A percentile compares a stretch with the other conserved stretches of the same genome.
Evolutionary conservation across 768 basidiomycete species (phyloP).

Genomic region (Cystobasidium tubakii): DNA sequence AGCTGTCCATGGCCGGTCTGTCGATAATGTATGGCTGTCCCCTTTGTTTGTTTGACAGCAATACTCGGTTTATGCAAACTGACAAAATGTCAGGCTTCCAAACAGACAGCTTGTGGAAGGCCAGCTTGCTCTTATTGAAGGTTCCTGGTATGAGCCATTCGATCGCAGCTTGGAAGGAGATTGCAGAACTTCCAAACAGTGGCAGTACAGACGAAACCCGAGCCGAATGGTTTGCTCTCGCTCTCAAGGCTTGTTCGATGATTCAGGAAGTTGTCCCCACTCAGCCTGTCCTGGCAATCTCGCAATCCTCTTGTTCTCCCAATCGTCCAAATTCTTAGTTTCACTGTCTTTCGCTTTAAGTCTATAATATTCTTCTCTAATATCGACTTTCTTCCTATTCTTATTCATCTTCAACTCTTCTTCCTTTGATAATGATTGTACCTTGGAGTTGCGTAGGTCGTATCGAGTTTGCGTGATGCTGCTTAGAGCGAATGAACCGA

Average conservation of each 20-base stretch:
- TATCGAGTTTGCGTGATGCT: constrained; percentile 84
- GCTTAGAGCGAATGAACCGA: constrained; percentile 74
- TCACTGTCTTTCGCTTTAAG: constrained; percentile 57
- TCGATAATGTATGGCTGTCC: too few species aligned
- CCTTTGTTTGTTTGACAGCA: too few species aligned
- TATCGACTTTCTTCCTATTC: constrained; percentile 74
- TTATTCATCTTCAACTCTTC: constrained; percentile 69
- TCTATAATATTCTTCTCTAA: constrained; percentile 88
- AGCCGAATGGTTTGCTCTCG: too few species aligned
- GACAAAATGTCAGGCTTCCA: too few species aligned
- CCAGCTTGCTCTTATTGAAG: too few species aligned
- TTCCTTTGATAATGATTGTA: constrained; percentile 69
- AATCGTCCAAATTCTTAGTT: constrained; percentile 58
- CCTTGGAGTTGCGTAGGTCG: constrained; percentile 75
- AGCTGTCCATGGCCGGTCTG: too few species aligned
- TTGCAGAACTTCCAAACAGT: too few species aligned
- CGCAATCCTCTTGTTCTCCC: constrained; percentile 78
- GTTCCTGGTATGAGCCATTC: too few species aligned
- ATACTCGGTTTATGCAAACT: too few species aligned
- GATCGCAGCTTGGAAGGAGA: too few species aligned
- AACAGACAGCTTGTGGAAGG: too few species aligned
- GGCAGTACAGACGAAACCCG: too few species aligned
- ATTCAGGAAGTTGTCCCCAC: constrained; percentile 73
- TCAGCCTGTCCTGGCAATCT: constrained; percentile 83
- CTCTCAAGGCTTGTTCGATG: neutral